Evolutionary conservation across 2,329 filamentous ascomycete species (phyloP).

Genomic region (Phialophora macrospora): DNA sequence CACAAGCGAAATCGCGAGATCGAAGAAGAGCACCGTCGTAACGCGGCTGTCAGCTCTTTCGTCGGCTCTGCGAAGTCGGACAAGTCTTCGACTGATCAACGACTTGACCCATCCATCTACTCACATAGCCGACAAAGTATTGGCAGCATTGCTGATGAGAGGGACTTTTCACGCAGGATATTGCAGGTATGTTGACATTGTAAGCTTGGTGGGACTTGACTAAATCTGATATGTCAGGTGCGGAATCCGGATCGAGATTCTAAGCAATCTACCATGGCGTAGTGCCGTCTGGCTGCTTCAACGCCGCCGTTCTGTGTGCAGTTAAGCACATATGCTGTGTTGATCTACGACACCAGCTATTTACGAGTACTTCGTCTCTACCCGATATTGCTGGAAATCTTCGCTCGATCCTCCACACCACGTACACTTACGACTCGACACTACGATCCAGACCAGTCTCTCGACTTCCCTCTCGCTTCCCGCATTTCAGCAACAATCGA

Average conservation of each 20-base stretch:
- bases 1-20: constrained; percentile 75
- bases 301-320: neutral
- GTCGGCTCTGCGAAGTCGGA: constrained; percentile 62
- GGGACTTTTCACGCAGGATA: constrained; percentile 95
- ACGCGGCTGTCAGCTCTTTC: constrained; percentile 78
- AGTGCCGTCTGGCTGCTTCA: constrained; percentile 5
- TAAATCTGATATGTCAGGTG: constrained; percentile 26
- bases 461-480: constrained; percentile 12
- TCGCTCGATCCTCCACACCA: constrained; percentile 9
- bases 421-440: constrained; percentile 12
- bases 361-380: neutral
- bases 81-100: constrained; percentile 77
- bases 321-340: neutral
- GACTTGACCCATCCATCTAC: constrained; percentile 82
- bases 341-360: neutral
- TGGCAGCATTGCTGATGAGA: constrained; percentile 94
- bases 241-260: constrained; percentile 38
- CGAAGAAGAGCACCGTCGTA: constrained; percentile 82
- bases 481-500: constrained; percentile 31
- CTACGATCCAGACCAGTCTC: constrained; percentile 12
- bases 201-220: neutral
- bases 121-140: constrained; percentile 84
- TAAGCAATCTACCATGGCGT: constrained; percentile 32
- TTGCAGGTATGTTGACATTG: constrained; percentile 72
- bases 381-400: constrained; percentile 1